Base-by-base conservation (phyloP, 345 rosid species). In the Corchorus olitorius region DNA sequence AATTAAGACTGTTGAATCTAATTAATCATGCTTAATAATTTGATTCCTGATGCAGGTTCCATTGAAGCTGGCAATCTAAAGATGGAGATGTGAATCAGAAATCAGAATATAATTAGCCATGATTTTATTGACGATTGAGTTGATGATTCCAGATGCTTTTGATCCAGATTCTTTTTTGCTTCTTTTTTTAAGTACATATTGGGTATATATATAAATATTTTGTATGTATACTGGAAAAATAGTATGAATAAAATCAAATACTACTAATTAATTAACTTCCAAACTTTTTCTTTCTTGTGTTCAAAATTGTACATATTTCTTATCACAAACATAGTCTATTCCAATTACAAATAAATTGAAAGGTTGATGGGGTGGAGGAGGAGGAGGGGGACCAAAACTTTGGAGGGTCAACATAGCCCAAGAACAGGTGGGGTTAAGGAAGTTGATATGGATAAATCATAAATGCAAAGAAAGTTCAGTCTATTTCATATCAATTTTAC, bases 61-160 rank as follows among this genome's bases (percentile, higher is more conserved):
- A 65, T 83, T 71, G 90, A 82, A 63, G 86, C 81, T 54, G 35
- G 81, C 66, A 78, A 84, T 83, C 72, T 87, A 71, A 91, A 91
- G 89, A 87, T 81, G 88, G 90, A 87, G 90, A 85, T 84, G 77
- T 89, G 87, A 91, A 54, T 70, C 61, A 49, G 53, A 75, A 62
- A 27, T 27, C 27, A 27, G 27, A 27, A 27, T 27, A 27, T 27
- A 8, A 54, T 63, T 37, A 16, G 56, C 58, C 39, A 59, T n/a
- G 49, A 68, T 83, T 85, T 27, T 39, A 56, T 56, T 72, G 71
- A 50, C 22, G 59, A 66, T 53, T 54, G 53, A 59, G 19, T 64
- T 79, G 48, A 72, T 65, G 48, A 72, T 65, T 79, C 74, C 34
- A 61, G 70, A 74, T 77, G 79, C 63, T 67, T 70, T 58, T 55